phyloP scores from a whole-genome alignment of 2,329 filamentous ascomycete genomes.

The Diaporthe sp. region DNA sequence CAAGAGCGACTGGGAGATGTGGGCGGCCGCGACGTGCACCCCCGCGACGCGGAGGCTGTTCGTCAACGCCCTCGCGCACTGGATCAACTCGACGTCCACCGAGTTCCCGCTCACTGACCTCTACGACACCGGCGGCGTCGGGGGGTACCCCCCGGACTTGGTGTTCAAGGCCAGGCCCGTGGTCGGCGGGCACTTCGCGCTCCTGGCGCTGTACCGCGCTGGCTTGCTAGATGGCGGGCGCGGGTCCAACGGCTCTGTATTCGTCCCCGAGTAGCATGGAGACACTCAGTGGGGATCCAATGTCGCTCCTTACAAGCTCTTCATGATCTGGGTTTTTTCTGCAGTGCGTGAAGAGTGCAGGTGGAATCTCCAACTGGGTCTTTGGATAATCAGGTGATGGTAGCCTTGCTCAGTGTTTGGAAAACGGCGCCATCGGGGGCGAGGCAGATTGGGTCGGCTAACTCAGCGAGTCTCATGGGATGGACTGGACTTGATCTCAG shows the following conservation, averaged over 20 bases:
- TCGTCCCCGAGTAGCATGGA: constrained; percentile 1
- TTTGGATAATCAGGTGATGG: too few relatives aligned
- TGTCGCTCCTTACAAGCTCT: too few relatives aligned
- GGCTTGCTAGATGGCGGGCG: neutral
- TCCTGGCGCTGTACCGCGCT: constrained; percentile 67
- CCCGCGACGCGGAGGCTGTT: constrained; percentile 70
- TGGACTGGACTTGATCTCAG: neutral
- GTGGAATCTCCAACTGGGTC: too few relatives aligned
- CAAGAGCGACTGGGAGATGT: constrained; percentile 83
- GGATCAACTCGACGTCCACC: constrained; percentile 78
- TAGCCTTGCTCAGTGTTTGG: neutral
- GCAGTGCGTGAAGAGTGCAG: too few relatives aligned
- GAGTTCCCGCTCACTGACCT: constrained; percentile 77
- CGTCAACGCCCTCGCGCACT: constrained; percentile 73
- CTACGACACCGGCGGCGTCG: constrained; percentile 74
- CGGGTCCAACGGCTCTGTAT: constrained; percentile 1
- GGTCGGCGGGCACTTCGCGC: constrained; percentile 79
- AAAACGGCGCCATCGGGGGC: rapidly evolving
- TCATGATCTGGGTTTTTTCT: too few relatives aligned
- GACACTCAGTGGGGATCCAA: neutral
- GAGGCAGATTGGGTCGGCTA: too few relatives aligned
- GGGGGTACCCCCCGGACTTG: constrained; percentile 61
- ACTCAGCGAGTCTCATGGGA: neutral
- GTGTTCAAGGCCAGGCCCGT: constrained; percentile 80
- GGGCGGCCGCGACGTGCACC: constrained; percentile 75